Evolutionary conservation across 225 moss, liverwort and hornwort genomes (phyloP), one percentile per base, ranked within the genome.

Genomic region (Pseudisothecium myosuroides): DNA sequence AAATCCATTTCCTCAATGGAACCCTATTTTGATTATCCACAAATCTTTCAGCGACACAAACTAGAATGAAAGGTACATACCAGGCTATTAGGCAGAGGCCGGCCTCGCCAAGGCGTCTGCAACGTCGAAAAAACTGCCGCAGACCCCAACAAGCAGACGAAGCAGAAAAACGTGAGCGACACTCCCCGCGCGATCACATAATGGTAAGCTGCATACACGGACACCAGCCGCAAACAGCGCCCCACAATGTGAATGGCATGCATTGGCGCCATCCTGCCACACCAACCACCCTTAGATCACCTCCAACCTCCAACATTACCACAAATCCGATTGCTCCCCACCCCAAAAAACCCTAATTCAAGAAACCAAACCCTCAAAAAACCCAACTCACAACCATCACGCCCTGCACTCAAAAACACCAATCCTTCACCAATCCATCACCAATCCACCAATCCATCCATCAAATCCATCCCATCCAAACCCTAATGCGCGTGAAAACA

Each of bases 61-160:
- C 43, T 24, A 59, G 64, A 39, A 88, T 72, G 81, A 81, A 83
- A 85, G 34, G 43, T 7, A 39, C 74, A 98, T 85, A 98, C 98
- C 98, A 96, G 93, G 65, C 76, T 86, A 61, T 92, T 93, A 59
- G 97, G 94, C 74, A 98, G 85, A 73, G 97, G 95, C 27, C 98
- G 97, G 79, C 98, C 98, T 58, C 94, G 94, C 98, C 98, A 98
- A 58, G 98, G 98, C 32, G 94, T 96, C 84, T 98, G 98, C 75
- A 98, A 94, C 7, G 88, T 91, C 76, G 94, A 93, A 80, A 98
- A 98, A 36, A 97, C 89, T 39, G 93, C 91, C 85, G 98, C 93
- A 73, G 98, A 98, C 66, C 95, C 97, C 90, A 98, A 90, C 39
- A 98, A 91, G 92, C 95, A 95, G 83, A 96, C 94, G 89, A 97